A percentile compares a stretch with the other conserved stretches of the same genome.
These are phyloP conservation scores for Phialophora verrucosa DNA, from an alignment of 2,329 filamentous ascomycete genomes.

Conservation along the genomic window DNA sequence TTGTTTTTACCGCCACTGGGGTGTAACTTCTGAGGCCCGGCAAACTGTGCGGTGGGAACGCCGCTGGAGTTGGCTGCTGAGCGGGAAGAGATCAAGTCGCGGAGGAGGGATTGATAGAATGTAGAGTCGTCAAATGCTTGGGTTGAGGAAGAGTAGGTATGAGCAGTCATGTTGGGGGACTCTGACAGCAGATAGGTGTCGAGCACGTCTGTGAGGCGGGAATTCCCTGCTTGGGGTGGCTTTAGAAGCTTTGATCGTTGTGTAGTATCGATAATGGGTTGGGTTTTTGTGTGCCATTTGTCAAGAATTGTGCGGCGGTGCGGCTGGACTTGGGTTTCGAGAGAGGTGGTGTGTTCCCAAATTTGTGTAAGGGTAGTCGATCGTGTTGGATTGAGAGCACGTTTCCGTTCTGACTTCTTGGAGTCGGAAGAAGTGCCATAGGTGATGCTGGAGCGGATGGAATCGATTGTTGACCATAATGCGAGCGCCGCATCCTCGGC, in stretches of 20 bases:
- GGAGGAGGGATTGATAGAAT: constrained; percentile 91
- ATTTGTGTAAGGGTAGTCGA: constrained; percentile 67
- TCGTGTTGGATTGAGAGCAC: constrained; percentile 58
- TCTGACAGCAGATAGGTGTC: constrained; percentile 53
- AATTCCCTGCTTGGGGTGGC: constrained; percentile 49
- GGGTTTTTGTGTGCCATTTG: constrained; percentile 87
- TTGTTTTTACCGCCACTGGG: constrained; percentile 61
- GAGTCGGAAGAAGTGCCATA: constrained; percentile 44
- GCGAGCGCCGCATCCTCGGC: constrained; percentile 85
- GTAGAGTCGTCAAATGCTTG: constrained; percentile 89
- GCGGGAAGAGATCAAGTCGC: constrained; percentile 90
- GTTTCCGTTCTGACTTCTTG: constrained; percentile 51
- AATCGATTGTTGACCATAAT: constrained; percentile 74
- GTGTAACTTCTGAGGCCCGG: constrained; percentile 47
- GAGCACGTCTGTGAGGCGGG: constrained; percentile 55
- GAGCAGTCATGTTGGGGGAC: constrained; percentile 41
- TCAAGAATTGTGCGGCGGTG: constrained; percentile 76
- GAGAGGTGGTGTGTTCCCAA: constrained; percentile 71
- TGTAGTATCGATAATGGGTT: constrained; percentile 60
- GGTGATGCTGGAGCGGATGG: constrained; percentile 49
- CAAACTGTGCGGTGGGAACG: constrained; percentile 52
- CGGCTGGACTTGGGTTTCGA: constrained; percentile 65
- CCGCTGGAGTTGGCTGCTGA: constrained; percentile 50
- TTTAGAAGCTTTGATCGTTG: constrained; percentile 67
- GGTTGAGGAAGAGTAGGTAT: constrained; percentile 48